Conservation (phyloP, 208 protist species). For the Trypanosomatidae sp. region DNA sequence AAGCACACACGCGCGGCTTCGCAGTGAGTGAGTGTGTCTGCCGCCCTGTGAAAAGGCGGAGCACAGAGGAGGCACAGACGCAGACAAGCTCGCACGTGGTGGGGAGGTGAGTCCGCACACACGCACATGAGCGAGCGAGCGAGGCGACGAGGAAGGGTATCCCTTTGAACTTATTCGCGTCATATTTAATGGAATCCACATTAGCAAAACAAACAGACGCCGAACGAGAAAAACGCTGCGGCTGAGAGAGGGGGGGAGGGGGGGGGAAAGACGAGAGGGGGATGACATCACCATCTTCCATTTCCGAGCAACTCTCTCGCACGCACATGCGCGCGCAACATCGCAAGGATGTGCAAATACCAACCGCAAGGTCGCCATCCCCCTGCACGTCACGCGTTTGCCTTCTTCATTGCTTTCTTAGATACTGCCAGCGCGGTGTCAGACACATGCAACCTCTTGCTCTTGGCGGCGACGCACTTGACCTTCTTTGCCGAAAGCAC, state of each 20-base stretch:
- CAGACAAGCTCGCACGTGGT: background rate
- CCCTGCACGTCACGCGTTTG: background rate
- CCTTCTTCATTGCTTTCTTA: constrained; percentile 4
- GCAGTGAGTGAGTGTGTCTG: background rate
- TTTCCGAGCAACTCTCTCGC: background rate
- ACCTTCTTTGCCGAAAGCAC: constrained; percentile 17
- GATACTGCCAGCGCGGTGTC: no score
- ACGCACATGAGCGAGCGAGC: background rate
- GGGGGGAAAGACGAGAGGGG: background rate
- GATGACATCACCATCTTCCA: background rate
- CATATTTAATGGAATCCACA: background rate
- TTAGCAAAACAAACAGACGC: background rate
- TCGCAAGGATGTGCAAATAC: background rate
- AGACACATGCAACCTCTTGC: background rate
- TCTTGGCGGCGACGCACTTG: constrained; percentile 7
- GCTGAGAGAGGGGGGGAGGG: background rate
- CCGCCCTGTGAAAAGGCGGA: no score
- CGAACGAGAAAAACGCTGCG: background rate
- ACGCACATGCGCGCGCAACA: background rate
- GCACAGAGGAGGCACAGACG: background rate
- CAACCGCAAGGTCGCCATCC: no score
- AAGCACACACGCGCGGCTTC: background rate
- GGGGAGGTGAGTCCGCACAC: background rate
- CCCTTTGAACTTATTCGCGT: constrained; percentile 1
- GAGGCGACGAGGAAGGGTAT: background rate